Base-by-base conservation (phyloP, 2,329 filamentous ascomycete species). In the Setomelanomma holmii region DNA sequence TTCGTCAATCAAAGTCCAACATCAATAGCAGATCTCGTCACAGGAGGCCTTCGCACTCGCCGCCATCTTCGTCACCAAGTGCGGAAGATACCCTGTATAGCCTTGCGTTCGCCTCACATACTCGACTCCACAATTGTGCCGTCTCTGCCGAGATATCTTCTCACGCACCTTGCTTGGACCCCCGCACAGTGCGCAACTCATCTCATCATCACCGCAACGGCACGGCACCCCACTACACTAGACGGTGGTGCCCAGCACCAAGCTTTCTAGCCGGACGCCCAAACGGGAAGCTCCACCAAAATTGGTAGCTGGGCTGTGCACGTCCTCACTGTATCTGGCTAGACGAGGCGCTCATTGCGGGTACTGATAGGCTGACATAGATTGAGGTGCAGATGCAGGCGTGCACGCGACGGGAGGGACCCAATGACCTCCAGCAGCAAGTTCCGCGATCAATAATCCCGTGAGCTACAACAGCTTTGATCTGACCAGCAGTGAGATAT, bases 321-420 rank as follows among this genome's bases (percentile, higher is more conserved):
- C 11, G 21, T 19, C 24, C 30, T 36, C 53, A 20, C 45, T 53
- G 42, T 27, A 46, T 42, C 24, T 19, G 27, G 58, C 42, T 55
- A 45, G 45, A 42, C 40, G 38, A 52, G 49, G 58, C 49, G 55
- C 40, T 16, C 20, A 23, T 3, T 24, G 5, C 19, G 35, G 5
- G 38, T 21, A 17, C 8, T 42, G 19, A 59, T 59, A 56, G 58
- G 55, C 20, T 19, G 23, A 19, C 20, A 36, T 58, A 60, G 41
- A 60, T 55, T 53, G 23, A 45, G 45, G 5, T 48, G 49, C 41
- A 51, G 36, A 45, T 51, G 50, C 38, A 49, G 38, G 40, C 36
- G 36, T 39, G 12, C 30, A 49, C 48, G 30, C 35, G 16, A 46
- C 21, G 34, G 34, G 33, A 41, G 24, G 36, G 27, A 45, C 22